These are phyloP conservation scores for Chimonanthus salicifolius DNA, from an alignment of 164 flowering plant species.

Conservation along the genomic window DNA sequence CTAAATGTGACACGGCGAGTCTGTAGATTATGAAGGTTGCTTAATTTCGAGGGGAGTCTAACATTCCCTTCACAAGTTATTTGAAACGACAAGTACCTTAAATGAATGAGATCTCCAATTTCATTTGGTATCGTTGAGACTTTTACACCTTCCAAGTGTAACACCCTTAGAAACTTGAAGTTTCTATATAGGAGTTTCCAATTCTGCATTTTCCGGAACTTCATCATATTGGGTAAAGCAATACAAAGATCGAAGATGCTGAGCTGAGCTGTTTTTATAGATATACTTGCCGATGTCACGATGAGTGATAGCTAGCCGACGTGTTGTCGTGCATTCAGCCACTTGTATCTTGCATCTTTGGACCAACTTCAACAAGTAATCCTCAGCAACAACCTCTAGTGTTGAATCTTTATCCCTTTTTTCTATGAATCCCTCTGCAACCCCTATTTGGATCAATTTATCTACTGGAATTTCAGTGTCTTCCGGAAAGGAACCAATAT, in stretches of 20 bases:
- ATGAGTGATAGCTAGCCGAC: neutral
- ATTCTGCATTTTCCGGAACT: neutral
- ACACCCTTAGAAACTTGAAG: conserved; percentile 10
- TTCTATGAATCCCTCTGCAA: conserved; percentile 6
- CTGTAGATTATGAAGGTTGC: neutral
- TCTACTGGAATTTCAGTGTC: neutral
- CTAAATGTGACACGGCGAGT: neutral
- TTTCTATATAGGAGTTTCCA: neutral
- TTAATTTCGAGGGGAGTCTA: neutral
- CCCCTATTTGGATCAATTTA: conserved; percentile 1
- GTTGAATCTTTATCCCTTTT: neutral
- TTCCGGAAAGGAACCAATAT: conserved; percentile 9
- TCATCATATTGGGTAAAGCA: neutral
- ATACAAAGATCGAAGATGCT: neutral
- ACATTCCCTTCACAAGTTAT: neutral
- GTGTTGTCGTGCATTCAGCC: conserved; percentile 1
- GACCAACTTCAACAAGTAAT: conserved; percentile 36
- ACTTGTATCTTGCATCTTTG: conserved; percentile 42
- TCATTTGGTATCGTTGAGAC: neutral
- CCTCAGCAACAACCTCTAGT: conserved; percentile 32
- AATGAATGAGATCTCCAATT: conserved; percentile 8
- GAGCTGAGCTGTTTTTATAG: neutral
- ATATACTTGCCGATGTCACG: neutral
- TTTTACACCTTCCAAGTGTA: neutral
- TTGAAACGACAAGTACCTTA: conserved; percentile 3